Percentiles rank a stretch among this genome's conserved stretches.
Evolutionary conservation across 768 basidiomycete genomes (phyloP).

Genomic region (Polyporus arcularius): DNA sequence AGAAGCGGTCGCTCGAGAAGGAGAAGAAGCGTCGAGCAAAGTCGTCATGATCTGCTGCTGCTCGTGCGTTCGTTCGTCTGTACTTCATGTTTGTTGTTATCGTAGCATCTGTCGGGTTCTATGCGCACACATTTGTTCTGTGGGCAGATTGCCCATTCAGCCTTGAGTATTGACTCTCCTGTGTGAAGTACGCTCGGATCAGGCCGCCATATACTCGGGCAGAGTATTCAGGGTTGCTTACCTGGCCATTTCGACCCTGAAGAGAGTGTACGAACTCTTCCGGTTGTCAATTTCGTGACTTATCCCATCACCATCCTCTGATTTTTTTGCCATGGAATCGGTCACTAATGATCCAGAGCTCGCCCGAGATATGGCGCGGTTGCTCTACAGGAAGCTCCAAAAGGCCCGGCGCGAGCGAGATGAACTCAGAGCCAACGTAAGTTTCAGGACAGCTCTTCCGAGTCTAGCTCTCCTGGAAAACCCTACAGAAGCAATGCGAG

Average conservation of each 20-base stretch:
- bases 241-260: no score
- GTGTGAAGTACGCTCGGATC: no score
- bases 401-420: neutral
- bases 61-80: no score
- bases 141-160: no score
- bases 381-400: conserved; percentile 13
- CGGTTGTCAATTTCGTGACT: no score
- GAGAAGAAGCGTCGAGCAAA: conserved; percentile 26
- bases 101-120: no score
- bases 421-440: neutral
- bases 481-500: neutral
- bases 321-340: conserved; percentile 4
- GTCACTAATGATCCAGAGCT: conserved; percentile 11
- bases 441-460: neutral
- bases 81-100: no score
- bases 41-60: conserved; percentile 9
- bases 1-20: conserved; percentile 28
- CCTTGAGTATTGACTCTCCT: no score
- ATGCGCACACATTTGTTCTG: no score
- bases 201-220: no score
- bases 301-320: neutral
- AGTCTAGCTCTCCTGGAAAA: neutral
- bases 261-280: no score
- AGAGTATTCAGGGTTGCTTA: no score
- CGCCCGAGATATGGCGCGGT: conserved; percentile 3